Evolutionary conservation across 352 stramenopile species (phyloP), one percentile per base, ranked within the genome.

Genomic region (Phytophthora podocarpi): DNA sequence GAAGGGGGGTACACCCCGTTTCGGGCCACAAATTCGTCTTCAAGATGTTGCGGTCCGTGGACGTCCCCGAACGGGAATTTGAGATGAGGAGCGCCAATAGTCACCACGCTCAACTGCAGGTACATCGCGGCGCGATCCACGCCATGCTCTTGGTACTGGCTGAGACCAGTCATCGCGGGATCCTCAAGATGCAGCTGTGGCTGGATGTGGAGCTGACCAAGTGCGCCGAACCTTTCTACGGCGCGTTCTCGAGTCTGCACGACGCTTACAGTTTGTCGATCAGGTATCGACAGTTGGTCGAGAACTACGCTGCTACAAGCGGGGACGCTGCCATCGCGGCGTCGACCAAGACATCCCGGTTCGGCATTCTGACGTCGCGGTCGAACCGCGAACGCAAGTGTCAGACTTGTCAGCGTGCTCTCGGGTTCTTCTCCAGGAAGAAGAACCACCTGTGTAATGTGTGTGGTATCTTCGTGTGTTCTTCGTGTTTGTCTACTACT

Each of bases 121-220:
- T 78, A 9, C 70, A 85, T 45, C 81, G 81, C 11, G 82, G 79
- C 4, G 70, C 71, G 16, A 74, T 91, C 35, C 79, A 85, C 65
- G 73, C 80, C n/a, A 75, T 85, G 59, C 52, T 88, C 46, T 24
- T 91, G 3, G 70, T 91, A 23, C 65, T 91, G 2, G 76, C 61
- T 0, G 82, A 91, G 61, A 91, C 79, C 5, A 74, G 68, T 40
- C 74, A 78, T 37, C 72, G 73, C 0, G 78, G 74, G 7, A 65
- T 87, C 41, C 60, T 91, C 53, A 82, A 82, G 50, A 87, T 91
- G 79, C 76, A 89, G 39, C 28, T 91, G 20, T 89, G 82, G 80
- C 78, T 91, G 21, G 82, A 91, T 45, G 70, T 81, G 2, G 76
- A 91, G 43, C 59, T 87, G 7, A 85, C 78, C 16, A 78, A 80